Conservation (phyloP, 2,329 filamentous ascomycete species). For the Calonectria pseudoreteaudii region DNA sequence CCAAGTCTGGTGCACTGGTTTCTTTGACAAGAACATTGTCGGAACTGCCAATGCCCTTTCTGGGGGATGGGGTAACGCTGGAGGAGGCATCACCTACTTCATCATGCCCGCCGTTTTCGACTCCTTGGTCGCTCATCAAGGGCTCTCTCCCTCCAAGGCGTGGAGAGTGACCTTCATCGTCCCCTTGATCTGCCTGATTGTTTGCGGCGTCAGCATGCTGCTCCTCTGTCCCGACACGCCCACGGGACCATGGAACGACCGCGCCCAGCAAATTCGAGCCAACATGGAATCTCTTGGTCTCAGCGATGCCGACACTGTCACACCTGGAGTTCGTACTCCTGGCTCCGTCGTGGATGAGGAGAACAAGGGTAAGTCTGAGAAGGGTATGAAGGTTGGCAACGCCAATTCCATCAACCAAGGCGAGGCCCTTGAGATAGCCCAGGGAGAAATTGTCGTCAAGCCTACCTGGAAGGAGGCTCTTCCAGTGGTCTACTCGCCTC, state of each 20-base stretch:
- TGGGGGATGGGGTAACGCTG: constrained; percentile 87
- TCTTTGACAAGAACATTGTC: constrained; percentile 93
- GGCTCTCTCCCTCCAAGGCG: constrained; percentile 74
- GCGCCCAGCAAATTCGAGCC: constrained; percentile 68
- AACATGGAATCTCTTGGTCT: constrained; percentile 61
- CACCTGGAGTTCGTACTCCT: constrained; percentile 59
- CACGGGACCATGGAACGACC: constrained; percentile 83
- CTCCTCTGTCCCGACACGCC: constrained; percentile 85
- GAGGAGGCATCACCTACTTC: constrained; percentile 93
- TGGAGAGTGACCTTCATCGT: constrained; percentile 90
- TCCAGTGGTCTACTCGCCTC: constrained; percentile 60
- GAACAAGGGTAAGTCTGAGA: constrained; percentile 50
- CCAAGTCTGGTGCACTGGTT: constrained; percentile 92
- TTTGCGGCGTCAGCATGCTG: constrained; percentile 75
- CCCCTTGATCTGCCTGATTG: constrained; percentile 80
- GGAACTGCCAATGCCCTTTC: constrained; percentile 89
- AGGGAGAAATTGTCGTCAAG: constrained; percentile 64
- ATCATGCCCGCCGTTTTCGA: constrained; percentile 93
- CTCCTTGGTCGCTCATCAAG: constrained; percentile 71
- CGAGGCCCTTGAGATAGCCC: constrained; percentile 66
- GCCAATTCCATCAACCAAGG: constrained; percentile 61
- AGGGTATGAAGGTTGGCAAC: constrained; percentile 50
- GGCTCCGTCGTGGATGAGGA: constrained; percentile 48
- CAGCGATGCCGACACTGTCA: constrained; percentile 57
- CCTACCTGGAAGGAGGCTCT: constrained; percentile 65